Evolutionary conservation across 768 basidiomycete species (phyloP).

Genomic region (Vishniacozyma victoriae): DNA sequence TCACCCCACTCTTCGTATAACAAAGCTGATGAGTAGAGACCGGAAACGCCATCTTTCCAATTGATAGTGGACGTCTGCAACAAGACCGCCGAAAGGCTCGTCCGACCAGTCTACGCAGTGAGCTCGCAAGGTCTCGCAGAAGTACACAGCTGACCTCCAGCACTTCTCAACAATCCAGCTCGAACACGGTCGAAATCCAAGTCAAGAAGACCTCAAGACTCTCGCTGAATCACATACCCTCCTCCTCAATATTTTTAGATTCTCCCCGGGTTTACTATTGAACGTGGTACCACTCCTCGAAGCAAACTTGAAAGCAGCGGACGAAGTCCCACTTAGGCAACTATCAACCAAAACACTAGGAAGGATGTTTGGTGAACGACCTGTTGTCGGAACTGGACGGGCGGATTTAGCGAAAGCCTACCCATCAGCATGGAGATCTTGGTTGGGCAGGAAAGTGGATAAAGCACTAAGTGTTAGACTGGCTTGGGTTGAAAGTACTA

Average conservation of each 20-base stretch:
- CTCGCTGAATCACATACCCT: slow-evolving; percentile 68
- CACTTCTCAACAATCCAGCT: slow-evolving; percentile 83
- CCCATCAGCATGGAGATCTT: slow-evolving; percentile 75
- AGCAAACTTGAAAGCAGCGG: slow-evolving; percentile 70
- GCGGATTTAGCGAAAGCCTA: slow-evolving; percentile 71
- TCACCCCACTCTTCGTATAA: not conserved
- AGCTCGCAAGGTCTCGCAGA: no score
- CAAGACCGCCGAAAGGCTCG: slow-evolving; percentile 72
- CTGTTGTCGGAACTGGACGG: slow-evolving; percentile 19
- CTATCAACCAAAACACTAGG: slow-evolving; percentile 84
- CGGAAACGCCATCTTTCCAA: slow-evolving; percentile 55
- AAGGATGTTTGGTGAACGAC: slow-evolving; percentile 66
- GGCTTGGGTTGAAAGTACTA: slow-evolving; percentile 67
- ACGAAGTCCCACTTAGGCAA: slow-evolving; percentile 62
- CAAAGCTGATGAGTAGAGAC: slow-evolving; percentile 14
- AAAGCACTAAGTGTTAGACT: slow-evolving; percentile 64
- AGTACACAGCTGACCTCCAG: no score
- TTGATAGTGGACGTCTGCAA: slow-evolving; percentile 83
- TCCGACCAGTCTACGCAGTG: slow-evolving; percentile 63
- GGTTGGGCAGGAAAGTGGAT: slow-evolving; percentile 75
- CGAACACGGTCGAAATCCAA: slow-evolving; percentile 45
- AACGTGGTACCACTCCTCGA: slow-evolving; percentile 91
- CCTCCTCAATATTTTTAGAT: slow-evolving; percentile 71
- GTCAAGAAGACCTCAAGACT: slow-evolving; percentile 27
- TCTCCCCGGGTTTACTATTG: slow-evolving; percentile 73